Evolutionary conservation across 495 filamentous ascomycete species (phyloP).

Genomic region (Podospora pseudoanserina): DNA sequence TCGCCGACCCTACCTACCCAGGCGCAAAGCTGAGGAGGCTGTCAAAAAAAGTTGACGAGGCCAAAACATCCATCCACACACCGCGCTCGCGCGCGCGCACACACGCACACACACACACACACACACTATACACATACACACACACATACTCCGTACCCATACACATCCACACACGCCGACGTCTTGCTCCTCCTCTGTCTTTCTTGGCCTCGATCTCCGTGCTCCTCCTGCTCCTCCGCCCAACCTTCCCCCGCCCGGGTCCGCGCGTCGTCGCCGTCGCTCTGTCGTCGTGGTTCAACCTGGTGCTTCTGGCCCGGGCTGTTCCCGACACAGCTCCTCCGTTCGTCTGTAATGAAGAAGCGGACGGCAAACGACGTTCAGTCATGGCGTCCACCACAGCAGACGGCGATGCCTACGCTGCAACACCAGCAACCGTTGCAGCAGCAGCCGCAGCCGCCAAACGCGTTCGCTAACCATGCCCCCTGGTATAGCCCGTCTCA

Average conservation of each 20-base stretch:
- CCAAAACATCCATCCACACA: slow-evolving; percentile 15
- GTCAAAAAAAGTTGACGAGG: slow-evolving; percentile 16
- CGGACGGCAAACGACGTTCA: slow-evolving; percentile 30
- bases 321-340: slow-evolving; percentile 21
- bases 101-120: too few species aligned
- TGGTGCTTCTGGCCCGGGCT: slow-evolving; percentile 32
- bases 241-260: slow-evolving; percentile 2
- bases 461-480: slow-evolving; percentile 34
- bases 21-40: slow-evolving; percentile 18
- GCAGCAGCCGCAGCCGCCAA: slow-evolving; percentile 21
- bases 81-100: too few species aligned
- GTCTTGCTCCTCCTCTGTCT: slow-evolving; percentile 1
- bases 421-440: slow-evolving; percentile 29
- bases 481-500: slow-evolving; percentile 30
- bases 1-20: slow-evolving; percentile 13
- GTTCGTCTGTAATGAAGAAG: slow-evolving; percentile 33
- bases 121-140: neutral
- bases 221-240: slow-evolving; percentile 7
- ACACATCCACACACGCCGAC: neutral
- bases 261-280: slow-evolving; percentile 14
- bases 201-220: slow-evolving; percentile 16
- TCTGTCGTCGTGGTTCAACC: slow-evolving; percentile 24
- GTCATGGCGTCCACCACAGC: slow-evolving; percentile 34
- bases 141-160: neutral
- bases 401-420: slow-evolving; percentile 34